Conservation (phyloP, 805 yeast species). For the Yarrowia keelungensis region DNA sequence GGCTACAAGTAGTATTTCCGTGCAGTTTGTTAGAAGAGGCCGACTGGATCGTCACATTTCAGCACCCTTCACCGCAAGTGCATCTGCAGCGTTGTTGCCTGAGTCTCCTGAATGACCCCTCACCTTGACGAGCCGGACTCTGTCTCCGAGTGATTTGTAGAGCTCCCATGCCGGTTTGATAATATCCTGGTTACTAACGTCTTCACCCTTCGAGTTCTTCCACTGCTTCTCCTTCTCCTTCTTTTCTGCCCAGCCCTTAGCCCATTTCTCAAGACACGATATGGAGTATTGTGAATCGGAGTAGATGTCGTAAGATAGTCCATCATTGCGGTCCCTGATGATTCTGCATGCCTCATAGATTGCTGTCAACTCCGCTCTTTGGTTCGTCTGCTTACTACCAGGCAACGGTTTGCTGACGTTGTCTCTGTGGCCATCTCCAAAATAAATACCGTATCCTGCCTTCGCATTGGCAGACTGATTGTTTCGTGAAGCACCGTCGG, state of each 20-base stretch:
- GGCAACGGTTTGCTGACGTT: slow-evolving; percentile 24
- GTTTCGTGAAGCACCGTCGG: slow-evolving; percentile 35
- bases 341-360: slow-evolving; percentile 10
- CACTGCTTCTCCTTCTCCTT: not conserved
- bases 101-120: slow-evolving; percentile 19
- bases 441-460: slow-evolving; percentile 20
- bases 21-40: too few relatives aligned
- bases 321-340: slow-evolving; percentile 7
- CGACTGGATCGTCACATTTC: not conserved
- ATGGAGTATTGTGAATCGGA: slow-evolving; percentile 26
- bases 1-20: too few relatives aligned
- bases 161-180: not conserved
- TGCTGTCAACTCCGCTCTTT: slow-evolving; percentile 18
- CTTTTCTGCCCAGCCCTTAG: not conserved
- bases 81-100: slow-evolving; percentile 29
- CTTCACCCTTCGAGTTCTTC: too few relatives aligned
- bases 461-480: slow-evolving; percentile 2
- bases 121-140: slow-evolving; percentile 12
- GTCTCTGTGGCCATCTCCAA: not conserved
- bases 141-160: not conserved
- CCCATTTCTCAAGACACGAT: slow-evolving; percentile 1
- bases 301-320: not conserved
- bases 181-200: not conserved
- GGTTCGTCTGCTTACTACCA: slow-evolving; percentile 1
- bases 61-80: slow-evolving; percentile 9